Evolutionary conservation across 1,139 yeast genomes (phyloP), one percentile per base, ranked within the genome.

Genomic region (Martiniozyma asiatica): DNA sequence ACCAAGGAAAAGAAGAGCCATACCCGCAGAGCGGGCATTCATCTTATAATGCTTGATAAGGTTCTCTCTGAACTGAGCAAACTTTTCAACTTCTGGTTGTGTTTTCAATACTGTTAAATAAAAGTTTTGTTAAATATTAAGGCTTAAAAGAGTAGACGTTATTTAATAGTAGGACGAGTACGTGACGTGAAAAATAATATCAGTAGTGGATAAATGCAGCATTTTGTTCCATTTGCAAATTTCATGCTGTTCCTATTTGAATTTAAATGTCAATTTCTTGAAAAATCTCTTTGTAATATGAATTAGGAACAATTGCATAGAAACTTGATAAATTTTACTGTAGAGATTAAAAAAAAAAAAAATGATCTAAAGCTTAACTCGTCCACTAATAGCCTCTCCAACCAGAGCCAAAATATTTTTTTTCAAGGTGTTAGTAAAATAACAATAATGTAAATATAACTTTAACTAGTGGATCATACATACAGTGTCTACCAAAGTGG

Each of bases 401-500:
- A n/a, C n/a, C n/a, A n/a, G n/a, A n/a, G n/a, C n/a, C n/a, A n/a
- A n/a, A n/a, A n/a, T n/a, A n/a, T n/a, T n/a, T n/a, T n/a, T n/a
- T n/a, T n/a, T n/a, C n/a, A n/a, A n/a, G n/a, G n/a, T n/a, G n/a
- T n/a, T n/a, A n/a, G n/a, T n/a, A n/a, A n/a, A n/a, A n/a, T n/a
- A n/a, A n/a, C n/a, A n/a, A n/a, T n/a, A n/a, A n/a, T n/a, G n/a
- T n/a, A n/a, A n/a, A n/a, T n/a, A n/a, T n/a, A n/a, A n/a, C n/a
- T 11, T 11, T 12, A 5, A 8, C 12, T 25, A 25, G 7, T n/a
- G 4, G 9, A 9, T 5, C 19, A 14, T 28, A 50, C 55, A 38
- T 48, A 50, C 55, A 41, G 34, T 52, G 56, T 47, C 54, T 52
- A 26, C 53, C 55, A 33, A 45, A 45, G 22, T 39, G 42, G 24